phyloP scores from a whole-genome alignment of 768 basidiomycete species.

The Neoboletus subvelutipes region DNA sequence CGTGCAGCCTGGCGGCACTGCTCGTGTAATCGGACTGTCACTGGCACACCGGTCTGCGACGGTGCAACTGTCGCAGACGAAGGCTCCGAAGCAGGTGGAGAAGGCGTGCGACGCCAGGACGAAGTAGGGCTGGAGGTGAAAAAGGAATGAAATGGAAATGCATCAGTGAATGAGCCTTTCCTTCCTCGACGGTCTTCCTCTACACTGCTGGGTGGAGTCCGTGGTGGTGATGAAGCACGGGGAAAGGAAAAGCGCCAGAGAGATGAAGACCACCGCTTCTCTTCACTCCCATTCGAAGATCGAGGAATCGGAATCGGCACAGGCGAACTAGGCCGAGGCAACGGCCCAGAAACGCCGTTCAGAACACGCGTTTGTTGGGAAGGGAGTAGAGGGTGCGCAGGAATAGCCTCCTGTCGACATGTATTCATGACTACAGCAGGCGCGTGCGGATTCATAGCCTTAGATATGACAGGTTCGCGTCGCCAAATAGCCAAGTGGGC shows the following conservation, averaged over 20 bases:
- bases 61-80: constrained; percentile 31
- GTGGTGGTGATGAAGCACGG: constrained; percentile 29
- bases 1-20: constrained; percentile 35
- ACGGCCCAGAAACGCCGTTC: constrained; percentile 11
- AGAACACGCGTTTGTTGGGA: constrained; percentile 13
- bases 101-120: constrained; percentile 37
- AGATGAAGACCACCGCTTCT: constrained; percentile 35
- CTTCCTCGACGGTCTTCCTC: constrained; percentile 30
- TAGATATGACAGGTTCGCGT: constrained; percentile 27
- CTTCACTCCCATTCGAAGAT: constrained; percentile 31
- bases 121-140: constrained; percentile 33
- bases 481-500: constrained; percentile 34
- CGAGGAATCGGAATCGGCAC: constrained; percentile 32
- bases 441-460: constrained; percentile 24
- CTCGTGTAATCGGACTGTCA: constrained; percentile 29
- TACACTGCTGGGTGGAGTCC: constrained; percentile 19
- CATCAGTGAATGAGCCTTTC: constrained; percentile 36
- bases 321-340: constrained; percentile 28
- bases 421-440: constrained; percentile 29
- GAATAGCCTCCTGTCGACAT: constrained; percentile 25
- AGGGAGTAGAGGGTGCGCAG: constrained; percentile 13
- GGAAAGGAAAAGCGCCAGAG: constrained; percentile 38
- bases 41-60: constrained; percentile 12
- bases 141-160: constrained; percentile 47
- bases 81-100: constrained; percentile 41